Evolutionary conservation across 202 grass and related monocot species (phyloP), one percentile per base, ranked within the genome.

Genomic region (Carex sylvatica): DNA sequence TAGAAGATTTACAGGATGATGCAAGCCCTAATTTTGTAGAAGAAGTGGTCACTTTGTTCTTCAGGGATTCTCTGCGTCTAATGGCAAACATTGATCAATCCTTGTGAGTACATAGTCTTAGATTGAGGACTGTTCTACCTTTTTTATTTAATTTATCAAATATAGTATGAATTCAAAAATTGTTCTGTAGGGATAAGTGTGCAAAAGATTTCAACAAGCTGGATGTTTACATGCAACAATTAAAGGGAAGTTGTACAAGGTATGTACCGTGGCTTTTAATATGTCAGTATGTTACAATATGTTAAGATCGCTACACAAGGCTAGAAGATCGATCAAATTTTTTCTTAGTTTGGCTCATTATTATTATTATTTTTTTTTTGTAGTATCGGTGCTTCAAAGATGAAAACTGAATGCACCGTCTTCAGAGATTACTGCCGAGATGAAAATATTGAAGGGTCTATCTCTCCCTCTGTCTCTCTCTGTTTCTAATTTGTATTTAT

Each of bases 1-100:
- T 99, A 72, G 97, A 99, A 85, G 97, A 99, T 63, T 86, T 96
- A 84, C 93, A 99, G 81, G 97, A 99, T 81, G 97, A 99, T 79
- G 83, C 79, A 80, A 99, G 91, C 82, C 96, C 93, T 83, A 96
- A 99, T 86, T 99, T 99, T 87, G 83, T 91, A 0, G 91, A 99
- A 87, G 97, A 99, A 91, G 97, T 99, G 4, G 89, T 84, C 38
- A 89, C 90, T 68, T 89, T 93, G 87, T 99, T 96, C 81, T 92
- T 96, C 36, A 96, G 89, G 84, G 97, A 99, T 80, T 99, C 97
- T 3, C 79, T 88, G 64, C 90, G 88, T 63, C 83, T 94, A 85
- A 87, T 96, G 80, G 80, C 91, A 78, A 99, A 99, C 85, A 90
- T 96, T 74, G 97, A 93, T 75, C 97, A 92, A 85, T 85, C 97